Base-by-base conservation (phyloP, 805 yeast species). In the Pichia cabralensis region DNA sequence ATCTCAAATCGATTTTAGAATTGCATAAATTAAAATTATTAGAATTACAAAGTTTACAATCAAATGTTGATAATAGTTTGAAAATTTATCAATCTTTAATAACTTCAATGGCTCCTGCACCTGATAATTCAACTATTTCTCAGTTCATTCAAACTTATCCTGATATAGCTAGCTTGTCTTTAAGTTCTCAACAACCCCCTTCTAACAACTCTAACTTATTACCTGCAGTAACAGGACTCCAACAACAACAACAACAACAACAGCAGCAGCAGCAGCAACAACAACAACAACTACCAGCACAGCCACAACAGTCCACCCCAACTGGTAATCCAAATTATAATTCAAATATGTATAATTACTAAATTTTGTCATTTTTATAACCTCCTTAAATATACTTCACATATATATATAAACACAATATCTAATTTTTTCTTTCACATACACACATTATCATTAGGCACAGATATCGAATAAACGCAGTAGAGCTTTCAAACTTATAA, bases 11-110 rank as follows among this genome's bases (percentile, higher is more conserved):
- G 48, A 60, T 77, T 47, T 74, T 92, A 42, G 95, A 84, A 38
- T 74, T 82, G 54, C 81, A 84, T 55, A 69, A 84, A 24, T 69
- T 72, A 29, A 72, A 84, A 48, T 75, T 80, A 51, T 82, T 86
- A 46, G 96, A 89, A 42, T 61, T 89, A 40, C 62, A 76, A 41
- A 72, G 72, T 15, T 63, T 89, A 46, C 80, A 84, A 48, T 70
- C 71, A 41, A 80, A 82, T 42, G 67, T 89, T 36, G 72, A 72
- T 37, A 65, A 65, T 31, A 92, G 95, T 13, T 72, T 81, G 34
- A 64, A 69, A 27, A 58, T 69, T 8, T 92, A 85, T 55, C 83
- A 82, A 48, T 69, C 71, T 30, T 57, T 85, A 33, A 65, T 48
- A 12, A 31, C 40, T n/a, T 43, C 45, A 14, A 32, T 42, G 21